Evolutionary conservation across 139 green algal species (phyloP), one percentile per base, ranked within the genome.

Genomic region (Chlorella vulgaris): DNA sequence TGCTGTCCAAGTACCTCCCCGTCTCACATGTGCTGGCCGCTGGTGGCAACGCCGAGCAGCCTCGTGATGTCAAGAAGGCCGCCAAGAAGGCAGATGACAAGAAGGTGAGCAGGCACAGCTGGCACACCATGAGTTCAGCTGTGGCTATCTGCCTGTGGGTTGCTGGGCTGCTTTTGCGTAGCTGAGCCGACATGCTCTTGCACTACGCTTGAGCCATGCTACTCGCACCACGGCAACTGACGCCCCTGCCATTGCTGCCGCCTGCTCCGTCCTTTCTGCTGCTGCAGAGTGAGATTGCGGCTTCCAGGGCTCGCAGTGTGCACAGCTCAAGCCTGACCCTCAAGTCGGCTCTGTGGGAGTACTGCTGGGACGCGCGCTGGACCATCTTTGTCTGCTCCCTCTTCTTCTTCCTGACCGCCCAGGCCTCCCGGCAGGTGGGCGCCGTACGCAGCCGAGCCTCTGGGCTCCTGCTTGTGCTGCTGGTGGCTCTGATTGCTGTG

Each of bases 381-480:
- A 43, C 78, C 18, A 47, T 89, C 35, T 87, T 86, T 43, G 15
- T 88, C 53, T 31, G 66, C 53, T 87, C 71, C 62, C 69, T 90
- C 60, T 73, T 91, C 47, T 87, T 86, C 80, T 91, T 91, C 84
- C 80, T 92, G 21, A 50, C 78, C 18, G 74, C 84, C 29, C 88
- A 92, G 83, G 76, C 71, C 68, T 84, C 65, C 55, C 86, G 88
- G 76, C 88, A 91, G 89, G 84, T 91, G 53, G 76, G 77, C n/a
- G n/a, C n/a, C n/a, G n/a, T n/a, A n/a, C n/a, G n/a, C n/a, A n/a
- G n/a, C n/a, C n/a, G n/a, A n/a, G n/a, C n/a, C n/a, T n/a, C n/a
- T n/a, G n/a, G n/a, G n/a, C n/a, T n/a, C 29, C 28, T 36, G 60
- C 2, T 21, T 33, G 10, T 4, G 35, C 33, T 2, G 65, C n/a